Conservation (phyloP, 805 yeast genomes). For the Cyberlindnera mississippiensis region DNA sequence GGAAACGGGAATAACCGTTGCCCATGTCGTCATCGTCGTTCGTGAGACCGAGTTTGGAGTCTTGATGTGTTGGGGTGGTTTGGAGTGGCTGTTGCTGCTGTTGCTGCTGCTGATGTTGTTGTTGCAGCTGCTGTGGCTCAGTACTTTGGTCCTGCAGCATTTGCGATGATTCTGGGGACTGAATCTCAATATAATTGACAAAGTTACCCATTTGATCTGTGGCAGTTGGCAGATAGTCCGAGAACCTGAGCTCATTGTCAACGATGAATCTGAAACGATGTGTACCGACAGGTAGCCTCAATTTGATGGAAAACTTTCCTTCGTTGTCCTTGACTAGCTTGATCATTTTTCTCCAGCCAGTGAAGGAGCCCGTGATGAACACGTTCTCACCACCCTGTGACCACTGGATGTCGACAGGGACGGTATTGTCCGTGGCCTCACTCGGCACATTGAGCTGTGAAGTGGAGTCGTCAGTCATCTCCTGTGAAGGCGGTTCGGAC, state of each 20-base stretch:
- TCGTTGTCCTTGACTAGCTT: constrained; percentile 60
- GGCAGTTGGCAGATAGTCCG: constrained; percentile 90
- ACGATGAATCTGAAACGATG: constrained; percentile 92
- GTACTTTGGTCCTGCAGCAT: constrained; percentile 28
- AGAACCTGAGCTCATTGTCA: constrained; percentile 86
- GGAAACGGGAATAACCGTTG: constrained; percentile 71
- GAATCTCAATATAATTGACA: constrained; percentile 83
- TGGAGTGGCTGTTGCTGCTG: constrained; percentile 17
- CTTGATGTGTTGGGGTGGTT: constrained; percentile 29
- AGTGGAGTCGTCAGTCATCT: constrained; percentile 10
- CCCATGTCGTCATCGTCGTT: constrained; percentile 81
- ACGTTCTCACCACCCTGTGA: constrained; percentile 95
- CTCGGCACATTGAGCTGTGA: constrained; percentile 10
- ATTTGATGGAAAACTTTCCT: constrained; percentile 58
- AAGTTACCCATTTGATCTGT: constrained; percentile 96
- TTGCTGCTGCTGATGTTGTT: constrained; percentile 1
- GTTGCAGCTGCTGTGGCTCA: constrained; percentile 20
- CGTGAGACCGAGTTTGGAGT: constrained; percentile 60
- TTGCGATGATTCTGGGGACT: constrained; percentile 35
- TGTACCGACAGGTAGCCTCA: constrained; percentile 84
- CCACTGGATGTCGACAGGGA: constrained; percentile 78
- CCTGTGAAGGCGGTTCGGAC: constrained; percentile 16
- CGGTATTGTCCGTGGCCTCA: constrained; percentile 8
- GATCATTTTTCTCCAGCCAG: constrained; percentile 98
- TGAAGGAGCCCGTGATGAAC: constrained; percentile 94